These are phyloP conservation scores for Aspergillaceae sp. DNA, from an alignment of 2,329 filamentous ascomycete genomes.

Conservation along the genomic window DNA sequence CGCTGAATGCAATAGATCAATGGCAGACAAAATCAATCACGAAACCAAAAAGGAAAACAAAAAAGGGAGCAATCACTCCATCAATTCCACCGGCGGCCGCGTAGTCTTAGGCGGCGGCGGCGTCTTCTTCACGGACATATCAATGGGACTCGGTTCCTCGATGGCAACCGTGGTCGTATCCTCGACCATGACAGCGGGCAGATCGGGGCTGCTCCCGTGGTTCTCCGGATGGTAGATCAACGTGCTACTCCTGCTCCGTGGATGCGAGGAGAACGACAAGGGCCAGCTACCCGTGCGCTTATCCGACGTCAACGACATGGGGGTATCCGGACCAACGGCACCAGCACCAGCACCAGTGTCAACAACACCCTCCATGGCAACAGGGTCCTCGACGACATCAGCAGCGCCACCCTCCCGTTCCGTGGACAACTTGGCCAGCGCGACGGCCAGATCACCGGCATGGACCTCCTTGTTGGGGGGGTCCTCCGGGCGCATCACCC, in stretches of 20 bases:
- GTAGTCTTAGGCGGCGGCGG: constrained; percentile 45
- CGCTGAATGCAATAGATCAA: neutral
- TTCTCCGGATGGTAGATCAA: constrained; percentile 56
- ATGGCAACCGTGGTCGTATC: constrained; percentile 45
- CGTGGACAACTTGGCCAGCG: constrained; percentile 44
- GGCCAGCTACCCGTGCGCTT: constrained; percentile 27
- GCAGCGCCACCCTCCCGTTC: constrained; percentile 9
- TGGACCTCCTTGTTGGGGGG: constrained; percentile 59
- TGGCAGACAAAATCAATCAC: neutral
- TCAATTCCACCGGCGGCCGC: constrained; percentile 49
- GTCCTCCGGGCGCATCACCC: constrained; percentile 55
- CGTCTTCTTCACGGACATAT: constrained; percentile 35
- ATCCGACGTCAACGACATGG: constrained; percentile 27
- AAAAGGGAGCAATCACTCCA: constrained; percentile 29
- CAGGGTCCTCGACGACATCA: constrained; percentile 15
- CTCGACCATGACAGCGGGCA: constrained; percentile 57
- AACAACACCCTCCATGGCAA: constrained; percentile 8
- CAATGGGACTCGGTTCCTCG: constrained; percentile 36
- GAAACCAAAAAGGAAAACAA: constrained; percentile 1
- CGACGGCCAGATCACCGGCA: constrained; percentile 51
- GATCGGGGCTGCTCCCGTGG: constrained; percentile 50
- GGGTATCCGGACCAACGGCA: constrained; percentile 23
- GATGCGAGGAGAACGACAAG: constrained; percentile 14
- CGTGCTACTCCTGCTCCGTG: constrained; percentile 46
- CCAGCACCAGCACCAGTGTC: constrained; percentile 2